These are phyloP conservation scores for Cryptosporidium sp. DNA, from an alignment of 169 alveolate species.

Conservation along the genomic window DNA sequence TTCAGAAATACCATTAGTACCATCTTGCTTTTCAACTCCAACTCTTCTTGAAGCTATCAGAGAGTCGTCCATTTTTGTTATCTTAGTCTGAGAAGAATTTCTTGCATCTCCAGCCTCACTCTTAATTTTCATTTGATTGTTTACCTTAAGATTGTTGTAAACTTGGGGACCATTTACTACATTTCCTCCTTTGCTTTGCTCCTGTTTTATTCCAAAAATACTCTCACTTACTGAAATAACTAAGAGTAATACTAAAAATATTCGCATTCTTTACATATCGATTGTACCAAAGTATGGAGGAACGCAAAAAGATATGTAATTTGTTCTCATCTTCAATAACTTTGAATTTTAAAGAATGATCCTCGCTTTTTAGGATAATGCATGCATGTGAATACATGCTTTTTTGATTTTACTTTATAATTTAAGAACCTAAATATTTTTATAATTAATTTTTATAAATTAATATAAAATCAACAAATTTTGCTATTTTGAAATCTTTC, in stretches of 20 bases:
- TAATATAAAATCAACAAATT: no score
- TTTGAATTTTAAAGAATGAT: neutral
- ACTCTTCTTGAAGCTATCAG: neutral
- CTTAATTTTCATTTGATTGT: conserved; percentile 44
- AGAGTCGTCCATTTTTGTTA: neutral
- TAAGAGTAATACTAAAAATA: conserved; percentile 21
- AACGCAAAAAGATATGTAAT: neutral
- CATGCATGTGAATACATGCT: neutral
- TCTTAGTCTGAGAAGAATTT: conserved; percentile 7
- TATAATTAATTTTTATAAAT: no score
- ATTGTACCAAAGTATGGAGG: neutral
- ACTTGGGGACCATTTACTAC: conserved; percentile 38
- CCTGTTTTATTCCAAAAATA: conserved; percentile 4
- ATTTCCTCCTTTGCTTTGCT: neutral
- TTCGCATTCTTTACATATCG: conserved; percentile 27
- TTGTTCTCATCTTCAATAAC: neutral
- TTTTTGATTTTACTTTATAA: neutral
- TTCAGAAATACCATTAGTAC: neutral
- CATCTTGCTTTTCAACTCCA: conserved; percentile 4
- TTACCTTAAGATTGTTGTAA: conserved; percentile 47
- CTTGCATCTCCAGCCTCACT: conserved; percentile 29
- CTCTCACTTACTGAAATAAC: neutral
- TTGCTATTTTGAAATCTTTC: neutral
- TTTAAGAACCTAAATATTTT: no score
- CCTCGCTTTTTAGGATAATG: neutral